A percentile compares a stretch with the other conserved stretches of the same genome.
These are phyloP conservation scores for Venturia carpophila DNA, from an alignment of 2,329 filamentous ascomycete genomes.

Conservation along the genomic window DNA sequence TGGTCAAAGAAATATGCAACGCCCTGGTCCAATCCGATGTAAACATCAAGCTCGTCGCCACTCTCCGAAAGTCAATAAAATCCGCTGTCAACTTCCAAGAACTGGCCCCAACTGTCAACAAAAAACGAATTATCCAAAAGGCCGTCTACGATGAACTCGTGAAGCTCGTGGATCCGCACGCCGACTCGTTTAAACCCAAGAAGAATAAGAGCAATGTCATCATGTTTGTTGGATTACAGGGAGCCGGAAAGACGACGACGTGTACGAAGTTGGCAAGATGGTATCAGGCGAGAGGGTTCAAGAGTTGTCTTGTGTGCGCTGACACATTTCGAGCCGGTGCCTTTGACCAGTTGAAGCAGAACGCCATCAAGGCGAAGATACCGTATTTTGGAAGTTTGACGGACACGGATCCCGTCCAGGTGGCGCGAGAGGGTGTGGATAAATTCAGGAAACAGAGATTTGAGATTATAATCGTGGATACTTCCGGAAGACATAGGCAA, in stretches of 20 bases:
- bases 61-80: conserved; percentile 89
- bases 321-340: conserved; percentile 98
- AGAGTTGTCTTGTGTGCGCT: conserved; percentile 87
- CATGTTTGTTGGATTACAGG: conserved; percentile 98
- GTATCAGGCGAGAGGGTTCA: conserved; percentile 90
- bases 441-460: conserved; percentile 99
- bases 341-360: conserved; percentile 97
- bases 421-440: conserved; percentile 90
- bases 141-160: conserved; percentile 94
- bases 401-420: conserved; percentile 88
- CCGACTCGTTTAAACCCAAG: conserved; percentile 91
- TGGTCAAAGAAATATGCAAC: conserved; percentile 97
- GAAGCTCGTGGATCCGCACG: conserved; percentile 88
- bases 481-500: conserved; percentile 87
- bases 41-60: conserved; percentile 86
- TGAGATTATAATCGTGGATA: conserved; percentile 98
- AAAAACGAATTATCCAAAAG: conserved; percentile 97
- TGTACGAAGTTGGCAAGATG: conserved; percentile 95
- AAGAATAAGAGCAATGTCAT: conserved; percentile 96
- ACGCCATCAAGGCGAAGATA: conserved; percentile 97
- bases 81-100: conserved; percentile 90
- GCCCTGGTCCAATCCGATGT: conserved; percentile 95
- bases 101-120: conserved; percentile 83
- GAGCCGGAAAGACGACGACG: conserved; percentile 94
- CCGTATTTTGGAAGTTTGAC: conserved; percentile 96